phyloP scores from a whole-genome alignment of 305 asterid genomes.

The Fraxinus ornus region DNA sequence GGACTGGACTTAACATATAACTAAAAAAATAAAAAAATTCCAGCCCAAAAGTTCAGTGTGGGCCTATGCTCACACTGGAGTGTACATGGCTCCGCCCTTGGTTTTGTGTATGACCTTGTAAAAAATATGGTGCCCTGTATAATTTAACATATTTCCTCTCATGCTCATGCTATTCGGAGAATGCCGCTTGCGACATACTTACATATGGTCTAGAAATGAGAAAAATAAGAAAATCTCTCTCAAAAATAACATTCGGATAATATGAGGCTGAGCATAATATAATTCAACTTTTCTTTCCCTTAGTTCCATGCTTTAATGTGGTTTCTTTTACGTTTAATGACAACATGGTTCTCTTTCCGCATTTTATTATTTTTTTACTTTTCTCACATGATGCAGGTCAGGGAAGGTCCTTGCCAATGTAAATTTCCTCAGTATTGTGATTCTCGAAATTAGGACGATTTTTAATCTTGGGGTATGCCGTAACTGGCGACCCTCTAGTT shows the following conservation, averaged over 20 bases:
- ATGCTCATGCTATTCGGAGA: background rate
- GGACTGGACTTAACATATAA: too few relatives aligned
- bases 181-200: background rate
- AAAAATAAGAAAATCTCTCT: background rate
- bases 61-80: too few relatives aligned
- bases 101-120: background rate
- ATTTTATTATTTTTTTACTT: background rate
- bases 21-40: too few relatives aligned
- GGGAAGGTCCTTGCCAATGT: slow-evolving; percentile 63
- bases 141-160: background rate
- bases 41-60: too few relatives aligned
- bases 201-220: background rate
- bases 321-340: background rate
- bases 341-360: background rate
- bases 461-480: background rate
- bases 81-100: too few relatives aligned
- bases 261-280: background rate
- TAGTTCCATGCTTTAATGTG: background rate
- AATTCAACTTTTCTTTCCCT: background rate
- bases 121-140: background rate
- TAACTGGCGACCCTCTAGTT: background rate
- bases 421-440: slow-evolving; percentile 74
- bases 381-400: slow-evolving; percentile 51
- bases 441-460: slow-evolving; percentile 48
- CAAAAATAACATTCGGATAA: background rate